Conservation (phyloP, 1,139 yeast genomes). For the Saccharomycopsis crataegensis region DNA sequence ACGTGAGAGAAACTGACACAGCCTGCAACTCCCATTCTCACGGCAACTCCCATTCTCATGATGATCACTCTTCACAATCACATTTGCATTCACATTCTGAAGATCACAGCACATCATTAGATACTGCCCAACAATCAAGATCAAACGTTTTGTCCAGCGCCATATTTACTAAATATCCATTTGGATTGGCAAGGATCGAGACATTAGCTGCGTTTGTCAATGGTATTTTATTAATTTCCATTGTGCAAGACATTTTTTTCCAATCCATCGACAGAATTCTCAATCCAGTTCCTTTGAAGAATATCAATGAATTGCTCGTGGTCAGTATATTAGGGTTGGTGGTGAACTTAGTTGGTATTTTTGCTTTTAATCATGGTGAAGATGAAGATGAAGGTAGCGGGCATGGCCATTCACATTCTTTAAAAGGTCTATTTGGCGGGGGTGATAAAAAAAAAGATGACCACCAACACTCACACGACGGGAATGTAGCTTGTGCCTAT, state of each 20-base stretch:
- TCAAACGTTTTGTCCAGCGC: constrained; percentile 22
- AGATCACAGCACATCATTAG: constrained; percentile 5
- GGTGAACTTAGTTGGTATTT: constrained; percentile 86
- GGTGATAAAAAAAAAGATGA: constrained; percentile 25
- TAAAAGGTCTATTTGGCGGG: constrained; percentile 12
- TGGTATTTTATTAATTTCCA: constrained; percentile 81
- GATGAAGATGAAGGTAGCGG: constrained; percentile 27
- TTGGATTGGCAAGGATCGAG: constrained; percentile 79
- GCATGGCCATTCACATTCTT: constrained; percentile 26
- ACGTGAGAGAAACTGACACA: background rate
- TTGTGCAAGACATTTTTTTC: constrained; percentile 78
- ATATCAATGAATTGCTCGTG: constrained; percentile 76
- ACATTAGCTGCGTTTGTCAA: constrained; percentile 93
- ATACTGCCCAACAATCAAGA: constrained; percentile 3
- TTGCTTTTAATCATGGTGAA: constrained; percentile 87
- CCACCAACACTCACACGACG: constrained; percentile 22
- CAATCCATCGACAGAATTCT: constrained; percentile 80
- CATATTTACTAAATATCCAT: constrained; percentile 70
- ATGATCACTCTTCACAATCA: background rate
- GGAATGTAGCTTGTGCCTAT: constrained; percentile 26
- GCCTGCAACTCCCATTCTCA: constrained; percentile 2
- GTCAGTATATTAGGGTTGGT: constrained; percentile 79
- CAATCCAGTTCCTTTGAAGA: constrained; percentile 69
- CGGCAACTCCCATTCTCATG: background rate
- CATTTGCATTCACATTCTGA: constrained; percentile 10